Evolutionary conservation across 1,284 basidiomycete genomes (phyloP).

Genomic region (Chalciporus sp.): DNA sequence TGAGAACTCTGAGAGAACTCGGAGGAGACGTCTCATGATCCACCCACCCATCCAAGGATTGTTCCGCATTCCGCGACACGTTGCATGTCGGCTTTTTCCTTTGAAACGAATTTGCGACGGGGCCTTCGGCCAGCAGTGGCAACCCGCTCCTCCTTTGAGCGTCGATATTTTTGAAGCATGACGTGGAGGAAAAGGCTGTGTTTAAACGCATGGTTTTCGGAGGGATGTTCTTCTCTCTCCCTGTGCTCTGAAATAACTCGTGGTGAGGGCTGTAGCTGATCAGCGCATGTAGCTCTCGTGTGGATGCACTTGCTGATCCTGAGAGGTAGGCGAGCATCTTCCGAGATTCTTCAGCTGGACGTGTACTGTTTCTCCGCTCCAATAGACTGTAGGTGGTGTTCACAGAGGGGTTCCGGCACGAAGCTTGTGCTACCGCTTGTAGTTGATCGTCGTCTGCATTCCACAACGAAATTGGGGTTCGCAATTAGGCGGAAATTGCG

Average conservation of each 20-base stretch:
- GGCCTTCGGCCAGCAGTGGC: conserved; percentile 5
- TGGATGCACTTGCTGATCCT: not conserved
- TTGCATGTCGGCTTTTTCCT: conserved; percentile 7
- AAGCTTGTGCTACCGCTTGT: not conserved
- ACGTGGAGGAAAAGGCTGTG: not conserved
- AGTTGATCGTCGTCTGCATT: not conserved
- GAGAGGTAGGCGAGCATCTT: not conserved
- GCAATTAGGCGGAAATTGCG: not conserved
- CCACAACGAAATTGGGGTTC: not conserved
- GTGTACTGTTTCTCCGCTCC: not conserved
- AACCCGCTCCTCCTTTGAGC: not conserved
- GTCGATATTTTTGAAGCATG: conserved; percentile 7
- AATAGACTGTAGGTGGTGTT: not conserved
- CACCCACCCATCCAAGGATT: not conserved
- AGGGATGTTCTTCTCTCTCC: not conserved
- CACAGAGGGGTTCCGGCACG: not conserved
- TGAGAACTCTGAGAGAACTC: conserved; percentile 6
- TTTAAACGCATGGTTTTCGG: not conserved
- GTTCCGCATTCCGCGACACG: conserved; percentile 3
- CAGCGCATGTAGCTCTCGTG: not conserved
- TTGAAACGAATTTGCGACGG: conserved; percentile 5
- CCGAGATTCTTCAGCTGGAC: not conserved
- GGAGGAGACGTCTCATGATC: not conserved
- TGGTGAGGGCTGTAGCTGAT: not conserved
- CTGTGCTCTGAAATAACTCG: not conserved